These are phyloP conservation scores for Pichia sporocuriosa DNA, from an alignment of 805 yeast species.

Conservation along the genomic window DNA sequence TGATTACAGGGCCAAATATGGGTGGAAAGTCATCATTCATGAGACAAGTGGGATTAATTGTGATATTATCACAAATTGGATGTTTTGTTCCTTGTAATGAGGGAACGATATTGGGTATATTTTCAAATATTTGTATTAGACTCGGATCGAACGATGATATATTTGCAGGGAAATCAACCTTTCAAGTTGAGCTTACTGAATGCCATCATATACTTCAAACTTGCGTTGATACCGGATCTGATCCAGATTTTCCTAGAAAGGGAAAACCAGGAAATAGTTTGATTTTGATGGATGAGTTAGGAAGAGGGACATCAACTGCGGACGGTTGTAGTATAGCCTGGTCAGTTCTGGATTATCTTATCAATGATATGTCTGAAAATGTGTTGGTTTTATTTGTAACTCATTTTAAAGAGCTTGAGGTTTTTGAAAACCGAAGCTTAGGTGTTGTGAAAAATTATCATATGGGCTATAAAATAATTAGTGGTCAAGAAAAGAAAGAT, in stretches of 20 bases:
- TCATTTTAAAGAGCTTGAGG: constrained; percentile 66
- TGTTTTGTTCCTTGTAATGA: constrained; percentile 69
- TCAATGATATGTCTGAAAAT: constrained; percentile 25
- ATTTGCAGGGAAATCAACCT: constrained; percentile 71
- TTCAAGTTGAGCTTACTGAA: constrained; percentile 70
- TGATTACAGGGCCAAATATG: constrained; percentile 85
- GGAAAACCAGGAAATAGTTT: constrained; percentile 37
- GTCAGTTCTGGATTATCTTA: constrained; percentile 58
- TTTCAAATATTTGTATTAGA: constrained; percentile 47
- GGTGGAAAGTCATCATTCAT: constrained; percentile 82
- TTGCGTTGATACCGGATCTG: constrained; percentile 27
- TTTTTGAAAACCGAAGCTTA: constrained; percentile 36
- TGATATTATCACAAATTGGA: constrained; percentile 73
- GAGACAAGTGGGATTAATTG: constrained; percentile 62
- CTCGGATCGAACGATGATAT: constrained; percentile 84
- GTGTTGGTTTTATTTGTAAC: constrained; percentile 75
- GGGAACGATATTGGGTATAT: constrained; percentile 44
- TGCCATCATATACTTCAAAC: constrained; percentile 48
- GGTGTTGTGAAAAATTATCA: constrained; percentile 51
- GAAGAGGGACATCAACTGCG: constrained; percentile 59
- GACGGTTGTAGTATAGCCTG: constrained; percentile 84
- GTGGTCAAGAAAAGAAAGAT: constrained; percentile 11
- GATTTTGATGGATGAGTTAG: constrained; percentile 68
- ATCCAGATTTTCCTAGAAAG: constrained; percentile 15
- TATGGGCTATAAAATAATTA: constrained; percentile 46